A percentile compares a stretch with the other conserved stretches of the same genome.
phyloP scores from a whole-genome alignment of 768 basidiomycete species.

The Tremella fuciformis region DNA sequence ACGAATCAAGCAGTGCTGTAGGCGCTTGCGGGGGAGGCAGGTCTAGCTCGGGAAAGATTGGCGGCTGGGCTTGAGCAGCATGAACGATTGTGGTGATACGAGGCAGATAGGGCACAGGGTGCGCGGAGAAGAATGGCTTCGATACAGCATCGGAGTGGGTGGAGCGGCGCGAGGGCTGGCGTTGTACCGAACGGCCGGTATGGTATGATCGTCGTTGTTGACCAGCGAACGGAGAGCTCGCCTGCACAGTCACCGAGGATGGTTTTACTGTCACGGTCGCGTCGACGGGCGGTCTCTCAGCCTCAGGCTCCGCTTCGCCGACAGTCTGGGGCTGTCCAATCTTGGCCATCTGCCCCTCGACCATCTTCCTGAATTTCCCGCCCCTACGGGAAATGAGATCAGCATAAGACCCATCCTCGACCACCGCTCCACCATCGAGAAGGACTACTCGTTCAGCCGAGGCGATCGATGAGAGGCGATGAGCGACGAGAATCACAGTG shows the following conservation, averaged over 20 bases:
- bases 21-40: slow-evolving; percentile 35
- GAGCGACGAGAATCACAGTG: slow-evolving; percentile 83
- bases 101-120: slow-evolving; percentile 21
- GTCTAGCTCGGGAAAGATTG: slow-evolving; percentile 33
- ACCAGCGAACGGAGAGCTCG: background rate
- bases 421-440: slow-evolving; percentile 58
- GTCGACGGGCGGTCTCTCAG: background rate
- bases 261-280: slow-evolving; percentile 2
- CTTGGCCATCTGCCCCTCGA: slow-evolving; percentile 44
- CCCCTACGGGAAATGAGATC: slow-evolving; percentile 34
- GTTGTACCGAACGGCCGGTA: background rate
- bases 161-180: background rate
- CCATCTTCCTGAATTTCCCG: slow-evolving; percentile 46
- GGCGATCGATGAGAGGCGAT: slow-evolving; percentile 83
- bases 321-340: slow-evolving; percentile 20
- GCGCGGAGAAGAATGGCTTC: slow-evolving; percentile 38
- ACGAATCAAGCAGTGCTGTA: slow-evolving; percentile 32
- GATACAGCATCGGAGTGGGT: slow-evolving; percentile 27
- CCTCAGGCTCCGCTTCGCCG: background rate
- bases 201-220: slow-evolving; percentile 3
- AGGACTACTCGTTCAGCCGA: slow-evolving; percentile 84
- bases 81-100: slow-evolving; percentile 28
- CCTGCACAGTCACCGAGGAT: background rate
- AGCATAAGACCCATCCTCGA: slow-evolving; percentile 41
- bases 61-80: slow-evolving; percentile 21